Conservation (phyloP, 2,329 filamentous ascomycete genomes). For the Phyllosticta ampelicida region DNA sequence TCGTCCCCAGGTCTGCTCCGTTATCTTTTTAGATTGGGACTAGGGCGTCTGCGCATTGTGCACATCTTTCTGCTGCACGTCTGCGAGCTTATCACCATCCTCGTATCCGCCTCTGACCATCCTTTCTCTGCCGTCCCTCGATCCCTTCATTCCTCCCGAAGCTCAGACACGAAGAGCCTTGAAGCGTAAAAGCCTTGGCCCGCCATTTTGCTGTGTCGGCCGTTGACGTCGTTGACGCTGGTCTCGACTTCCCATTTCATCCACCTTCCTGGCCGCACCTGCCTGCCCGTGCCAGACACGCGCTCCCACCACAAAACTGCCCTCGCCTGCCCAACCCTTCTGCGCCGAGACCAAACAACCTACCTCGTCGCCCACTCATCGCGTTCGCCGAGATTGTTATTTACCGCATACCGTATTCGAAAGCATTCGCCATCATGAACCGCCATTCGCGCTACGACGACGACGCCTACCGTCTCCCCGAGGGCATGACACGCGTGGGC, state of each 20-base stretch:
- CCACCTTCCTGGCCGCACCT: no score
- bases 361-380: not conserved
- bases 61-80: not conserved
- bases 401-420: not conserved
- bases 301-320: not conserved
- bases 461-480: slow-evolving; percentile 44
- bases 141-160: not conserved
- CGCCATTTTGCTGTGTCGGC: no score
- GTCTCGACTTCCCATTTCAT: no score
- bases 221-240: no score
- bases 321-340: not conserved
- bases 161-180: not conserved
- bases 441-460: slow-evolving; percentile 7
- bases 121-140: not conserved
- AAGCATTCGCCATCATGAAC: slow-evolving; percentile 4
- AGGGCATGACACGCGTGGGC: slow-evolving; percentile 44
- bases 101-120: not conserved
- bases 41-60: not conserved
- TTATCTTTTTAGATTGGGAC: not conserved
- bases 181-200: no score
- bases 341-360: not conserved
- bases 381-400: not conserved
- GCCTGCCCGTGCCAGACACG: not conserved
- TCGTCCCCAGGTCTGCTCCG: not conserved
- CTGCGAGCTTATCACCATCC: not conserved